Percentiles rank a stretch among this genome's conserved stretches.
Conservation (phyloP, 1,284 basidiomycete species). For the Albatrellus sp. region DNA sequence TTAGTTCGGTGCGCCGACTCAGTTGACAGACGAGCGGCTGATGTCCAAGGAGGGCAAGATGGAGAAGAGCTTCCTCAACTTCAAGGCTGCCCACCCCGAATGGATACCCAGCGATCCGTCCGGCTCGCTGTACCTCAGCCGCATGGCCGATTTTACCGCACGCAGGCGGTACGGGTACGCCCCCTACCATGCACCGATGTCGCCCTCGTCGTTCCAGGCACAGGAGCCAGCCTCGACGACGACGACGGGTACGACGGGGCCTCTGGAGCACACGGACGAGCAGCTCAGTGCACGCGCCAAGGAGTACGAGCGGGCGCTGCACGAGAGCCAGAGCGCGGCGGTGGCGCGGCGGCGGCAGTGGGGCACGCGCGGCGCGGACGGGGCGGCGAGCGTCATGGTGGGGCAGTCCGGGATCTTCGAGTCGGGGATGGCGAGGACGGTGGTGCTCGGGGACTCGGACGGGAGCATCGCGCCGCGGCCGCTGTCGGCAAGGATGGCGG, state of each 20-base stretch:
- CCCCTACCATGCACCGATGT: slow-evolving; percentile 3
- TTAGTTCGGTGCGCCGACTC: slow-evolving; percentile 69
- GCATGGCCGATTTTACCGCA: slow-evolving; percentile 59
- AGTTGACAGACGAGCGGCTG: slow-evolving; percentile 57
- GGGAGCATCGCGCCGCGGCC: slow-evolving; percentile 29
- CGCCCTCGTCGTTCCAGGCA: not conserved
- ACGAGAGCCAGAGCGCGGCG: slow-evolving; percentile 52
- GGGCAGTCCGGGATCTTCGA: slow-evolving; percentile 21
- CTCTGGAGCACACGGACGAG: slow-evolving; percentile 3
- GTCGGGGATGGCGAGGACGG: slow-evolving; percentile 48
- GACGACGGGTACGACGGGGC: not conserved
- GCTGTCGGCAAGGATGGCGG: slow-evolving; percentile 8
- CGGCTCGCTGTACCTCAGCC: slow-evolving; percentile 75
- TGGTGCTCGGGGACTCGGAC: slow-evolving; percentile 61
- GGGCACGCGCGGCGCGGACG: slow-evolving; percentile 12
- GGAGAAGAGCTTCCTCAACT: slow-evolving; percentile 96
- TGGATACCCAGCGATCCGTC: slow-evolving; percentile 86
- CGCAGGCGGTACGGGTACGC: slow-evolving; percentile 9
- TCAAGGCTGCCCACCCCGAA: slow-evolving; percentile 91
- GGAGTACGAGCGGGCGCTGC: slow-evolving; percentile 64
- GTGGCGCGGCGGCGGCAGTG: slow-evolving; percentile 26
- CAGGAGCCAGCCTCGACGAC: not conserved
- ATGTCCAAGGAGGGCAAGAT: slow-evolving; percentile 89
- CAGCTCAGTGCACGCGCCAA: slow-evolving; percentile 40
- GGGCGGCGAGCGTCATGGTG: slow-evolving; percentile 26